Percentiles rank a stretch among this genome's conserved stretches.
phyloP scores from a whole-genome alignment of 371 early-diverging fungal genomes.

The Mortierella sp. region DNA sequence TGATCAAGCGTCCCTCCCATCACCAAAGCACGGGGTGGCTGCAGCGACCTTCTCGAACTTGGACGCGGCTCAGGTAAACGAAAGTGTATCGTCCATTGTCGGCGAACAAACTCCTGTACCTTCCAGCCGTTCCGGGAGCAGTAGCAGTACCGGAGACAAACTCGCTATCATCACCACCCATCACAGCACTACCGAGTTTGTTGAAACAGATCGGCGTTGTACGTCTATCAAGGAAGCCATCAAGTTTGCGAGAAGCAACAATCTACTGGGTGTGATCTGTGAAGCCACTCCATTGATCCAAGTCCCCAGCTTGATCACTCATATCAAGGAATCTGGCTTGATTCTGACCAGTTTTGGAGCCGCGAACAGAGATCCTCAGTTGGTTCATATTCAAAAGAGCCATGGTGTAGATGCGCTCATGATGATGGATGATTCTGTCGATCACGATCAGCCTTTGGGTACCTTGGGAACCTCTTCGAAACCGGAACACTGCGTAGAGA shows the following conservation, averaged over 20 bases:
- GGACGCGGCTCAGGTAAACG: slow-evolving; percentile 1
- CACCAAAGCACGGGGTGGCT: slow-evolving; percentile 40
- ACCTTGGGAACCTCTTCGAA: neutral
- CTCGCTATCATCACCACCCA: neutral
- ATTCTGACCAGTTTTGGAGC: slow-evolving; percentile 88
- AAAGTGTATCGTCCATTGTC: slow-evolving; percentile 11
- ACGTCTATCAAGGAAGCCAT: slow-evolving; percentile 81
- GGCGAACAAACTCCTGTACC: no score
- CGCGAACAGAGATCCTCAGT: slow-evolving; percentile 69
- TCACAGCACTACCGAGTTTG: neutral
- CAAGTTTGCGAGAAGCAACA: slow-evolving; percentile 77
- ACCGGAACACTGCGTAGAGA: neutral
- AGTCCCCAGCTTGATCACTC: slow-evolving; percentile 87
- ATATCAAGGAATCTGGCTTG: slow-evolving; percentile 91
- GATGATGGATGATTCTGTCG: slow-evolving; percentile 55
- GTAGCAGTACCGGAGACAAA: neutral
- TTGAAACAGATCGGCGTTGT: slow-evolving; percentile 47
- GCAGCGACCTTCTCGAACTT: slow-evolving; percentile 1
- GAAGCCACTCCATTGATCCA: slow-evolving; percentile 88
- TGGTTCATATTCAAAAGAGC: slow-evolving; percentile 75
- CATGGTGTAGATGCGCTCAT: slow-evolving; percentile 91
- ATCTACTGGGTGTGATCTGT: slow-evolving; percentile 90
- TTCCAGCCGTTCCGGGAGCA: no score
- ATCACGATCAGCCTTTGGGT: neutral
- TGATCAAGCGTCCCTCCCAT: slow-evolving; percentile 33